Base-by-base conservation (phyloP, 208 protist species). In the Acanthamoeba lenticulata region DNA sequence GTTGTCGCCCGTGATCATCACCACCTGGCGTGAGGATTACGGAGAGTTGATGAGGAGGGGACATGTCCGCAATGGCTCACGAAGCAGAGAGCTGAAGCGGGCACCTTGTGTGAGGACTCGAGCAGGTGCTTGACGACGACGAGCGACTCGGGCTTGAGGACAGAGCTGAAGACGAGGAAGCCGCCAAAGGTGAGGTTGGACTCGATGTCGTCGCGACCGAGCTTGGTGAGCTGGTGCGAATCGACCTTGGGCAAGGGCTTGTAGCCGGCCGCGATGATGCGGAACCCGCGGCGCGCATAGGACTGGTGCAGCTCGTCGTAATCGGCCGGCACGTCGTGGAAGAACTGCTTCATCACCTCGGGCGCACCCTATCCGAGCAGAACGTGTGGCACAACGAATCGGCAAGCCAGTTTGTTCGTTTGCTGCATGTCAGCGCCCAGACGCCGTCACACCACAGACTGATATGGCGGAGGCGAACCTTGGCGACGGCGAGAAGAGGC, bases 1-100 rank as follows among this genome's bases (percentile, higher is more conserved):
- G 96, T 99, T 99, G 95, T 99, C 99, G 74, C 99, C 99, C 4
- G 99, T 99, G 92, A 99, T 99, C 97, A 99, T 99, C 60, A 98
- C 97, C 57, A 98, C 98, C 62, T 88, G 40, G 6, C 21, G n/a
- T 49, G 17, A 90, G 21, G 19, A 17, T 52, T 90, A 34, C 24
- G 52, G 19, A 52, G 21, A 83, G 21, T 52, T 83, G 21, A 83
- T 21, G 19, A 21, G 36, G 32, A 69, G 15, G 34, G 13, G 27
- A 88, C 11, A 40, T 29, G n/a, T 36, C 17, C 9, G n/a, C 19
- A 92, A 92, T 7, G 34, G 11, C 7, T 21, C 9, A 85, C 13
- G n/a, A 11, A 44, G 15, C 9, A 21, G 19, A 60, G n/a, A 88
- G n/a, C 17, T 29, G 83, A 42, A 77, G 29, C 24, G 91, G 45